phyloP scores from a whole-genome alignment of 2,329 filamentous ascomycete genomes.

The Pseudogymnoascus sp. region DNA sequence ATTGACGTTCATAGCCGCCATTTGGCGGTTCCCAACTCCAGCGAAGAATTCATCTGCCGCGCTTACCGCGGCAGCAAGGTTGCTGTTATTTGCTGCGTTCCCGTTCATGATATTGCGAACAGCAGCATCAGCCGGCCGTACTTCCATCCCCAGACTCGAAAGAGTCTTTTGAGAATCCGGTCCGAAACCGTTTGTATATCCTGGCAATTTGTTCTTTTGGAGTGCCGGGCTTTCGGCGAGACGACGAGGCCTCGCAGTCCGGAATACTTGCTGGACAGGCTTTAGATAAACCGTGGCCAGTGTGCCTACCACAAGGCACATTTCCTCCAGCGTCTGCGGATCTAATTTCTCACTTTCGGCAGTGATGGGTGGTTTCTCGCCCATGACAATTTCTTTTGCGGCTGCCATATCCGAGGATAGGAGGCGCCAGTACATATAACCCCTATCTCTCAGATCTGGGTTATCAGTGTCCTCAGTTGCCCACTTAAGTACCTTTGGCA shows the following conservation, averaged over 20 bases:
- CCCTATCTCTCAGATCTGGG: constrained; percentile 87
- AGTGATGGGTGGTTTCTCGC: constrained; percentile 91
- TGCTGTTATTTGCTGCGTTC: constrained; percentile 30
- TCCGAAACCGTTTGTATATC: constrained; percentile 36
- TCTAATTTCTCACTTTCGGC: constrained; percentile 94
- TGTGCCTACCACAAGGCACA: constrained; percentile 93
- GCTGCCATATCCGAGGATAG: constrained; percentile 84
- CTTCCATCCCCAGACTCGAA: constrained; percentile 47
- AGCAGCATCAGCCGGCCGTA: constrained; percentile 28
- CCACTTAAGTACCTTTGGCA: constrained; percentile 95
- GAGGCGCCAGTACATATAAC: constrained; percentile 99
- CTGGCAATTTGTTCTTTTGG: constrained; percentile 60
- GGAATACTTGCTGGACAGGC: constrained; percentile 94
- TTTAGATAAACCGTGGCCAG: constrained; percentile 96
- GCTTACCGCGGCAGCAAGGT: constrained; percentile 64
- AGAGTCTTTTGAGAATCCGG: constrained; percentile 53
- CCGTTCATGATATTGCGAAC: constrained; percentile 20
- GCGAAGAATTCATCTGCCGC: constrained; percentile 90
- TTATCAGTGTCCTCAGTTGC: constrained; percentile 99
- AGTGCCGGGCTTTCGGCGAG: constrained; percentile 79
- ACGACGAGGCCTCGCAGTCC: constrained; percentile 71
- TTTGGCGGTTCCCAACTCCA: constrained; percentile 63
- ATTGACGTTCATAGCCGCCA: constrained; percentile 63
- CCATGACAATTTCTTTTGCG: constrained; percentile 88
- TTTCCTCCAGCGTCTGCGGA: constrained; percentile 83